A percentile compares a stretch with the other conserved stretches of the same genome.
These are phyloP conservation scores for Globisporangium sylvaticum DNA, from an alignment of 352 stramenopile species.

Conservation along the genomic window DNA sequence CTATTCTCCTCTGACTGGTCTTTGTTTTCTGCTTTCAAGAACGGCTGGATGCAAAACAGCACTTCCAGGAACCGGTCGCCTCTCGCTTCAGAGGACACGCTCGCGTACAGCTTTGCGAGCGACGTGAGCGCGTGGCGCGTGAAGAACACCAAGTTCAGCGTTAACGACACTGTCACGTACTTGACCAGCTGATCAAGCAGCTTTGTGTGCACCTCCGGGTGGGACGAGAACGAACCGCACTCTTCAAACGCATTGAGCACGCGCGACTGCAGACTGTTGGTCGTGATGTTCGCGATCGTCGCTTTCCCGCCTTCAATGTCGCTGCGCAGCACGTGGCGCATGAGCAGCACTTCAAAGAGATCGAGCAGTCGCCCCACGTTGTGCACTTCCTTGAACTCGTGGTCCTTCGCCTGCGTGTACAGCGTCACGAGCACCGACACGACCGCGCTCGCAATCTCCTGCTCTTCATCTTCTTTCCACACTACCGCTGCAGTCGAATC, in stretches of 20 bases:
- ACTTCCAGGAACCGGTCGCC: conserved; percentile 56
- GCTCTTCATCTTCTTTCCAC: conserved; percentile 72
- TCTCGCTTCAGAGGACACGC: conserved; percentile 45
- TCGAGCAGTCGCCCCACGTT: conserved; percentile 66
- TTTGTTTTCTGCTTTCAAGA: conserved; percentile 38
- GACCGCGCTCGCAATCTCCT: conserved; percentile 75
- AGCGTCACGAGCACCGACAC: conserved; percentile 73
- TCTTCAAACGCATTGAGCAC: conserved; percentile 85
- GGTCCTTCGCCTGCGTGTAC: conserved; percentile 69
- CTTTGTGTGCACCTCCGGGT: conserved; percentile 62
- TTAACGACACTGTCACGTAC: conserved; percentile 47
- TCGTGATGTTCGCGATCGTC: conserved; percentile 57
- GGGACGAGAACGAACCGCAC: conserved; percentile 59
- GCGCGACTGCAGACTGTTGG: conserved; percentile 77
- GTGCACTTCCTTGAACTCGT: conserved; percentile 61
- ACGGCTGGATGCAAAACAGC: conserved; percentile 65
- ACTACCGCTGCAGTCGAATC: conserved; percentile 16
- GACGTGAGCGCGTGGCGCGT: conserved; percentile 71
- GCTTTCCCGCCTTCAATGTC: conserved; percentile 19
- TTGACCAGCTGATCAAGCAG: conserved; percentile 63
- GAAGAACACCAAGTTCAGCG: conserved; percentile 66
- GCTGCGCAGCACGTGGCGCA: conserved; percentile 57
- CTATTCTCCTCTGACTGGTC: not conserved
- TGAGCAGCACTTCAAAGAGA: conserved; percentile 58
- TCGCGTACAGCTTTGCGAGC: conserved; percentile 74